These are phyloP conservation scores for Xylaria castorea DNA, from an alignment of 495 filamentous ascomycete genomes.

Conservation along the genomic window DNA sequence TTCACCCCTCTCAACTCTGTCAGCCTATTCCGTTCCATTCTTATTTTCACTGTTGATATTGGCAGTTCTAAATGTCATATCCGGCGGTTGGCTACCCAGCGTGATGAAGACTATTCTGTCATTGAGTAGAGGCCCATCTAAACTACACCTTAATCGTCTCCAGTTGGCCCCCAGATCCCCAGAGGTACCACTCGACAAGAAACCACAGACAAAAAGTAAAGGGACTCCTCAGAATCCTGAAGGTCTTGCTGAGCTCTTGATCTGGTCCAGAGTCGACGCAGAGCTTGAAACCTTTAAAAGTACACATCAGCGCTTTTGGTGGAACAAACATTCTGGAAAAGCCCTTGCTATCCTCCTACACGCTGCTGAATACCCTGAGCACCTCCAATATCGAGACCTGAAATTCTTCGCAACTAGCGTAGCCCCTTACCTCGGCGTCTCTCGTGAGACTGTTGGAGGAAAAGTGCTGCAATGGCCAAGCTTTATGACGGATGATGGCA, in stretches of 20 bases:
- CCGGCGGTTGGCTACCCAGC: neutral
- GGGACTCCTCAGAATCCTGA: neutral
- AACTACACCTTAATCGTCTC: constrained; percentile 1
- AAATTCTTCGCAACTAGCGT: constrained; percentile 27
- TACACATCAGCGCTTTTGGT: constrained; percentile 26
- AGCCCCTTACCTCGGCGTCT: constrained; percentile 19
- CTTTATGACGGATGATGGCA: constrained; percentile 50
- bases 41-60: constrained; percentile 7
- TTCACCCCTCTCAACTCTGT: constrained; percentile 5
- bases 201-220: neutral
- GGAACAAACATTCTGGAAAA: constrained; percentile 24
- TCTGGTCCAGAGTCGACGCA: constrained; percentile 5
- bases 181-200: neutral
- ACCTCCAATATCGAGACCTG: constrained; percentile 23
- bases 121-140: neutral
- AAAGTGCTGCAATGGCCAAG: constrained; percentile 37
- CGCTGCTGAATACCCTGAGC: constrained; percentile 25
- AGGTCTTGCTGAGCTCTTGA: neutral
- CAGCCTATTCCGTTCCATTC: neutral
- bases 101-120: constrained; percentile 6
- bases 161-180: neutral
- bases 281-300: neutral
- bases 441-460: constrained; percentile 14
- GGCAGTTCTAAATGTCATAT: neutral
- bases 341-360: constrained; percentile 29